Conservation (phyloP, 176 grass and related monocot genomes). For the Ensete ventricosum region DNA sequence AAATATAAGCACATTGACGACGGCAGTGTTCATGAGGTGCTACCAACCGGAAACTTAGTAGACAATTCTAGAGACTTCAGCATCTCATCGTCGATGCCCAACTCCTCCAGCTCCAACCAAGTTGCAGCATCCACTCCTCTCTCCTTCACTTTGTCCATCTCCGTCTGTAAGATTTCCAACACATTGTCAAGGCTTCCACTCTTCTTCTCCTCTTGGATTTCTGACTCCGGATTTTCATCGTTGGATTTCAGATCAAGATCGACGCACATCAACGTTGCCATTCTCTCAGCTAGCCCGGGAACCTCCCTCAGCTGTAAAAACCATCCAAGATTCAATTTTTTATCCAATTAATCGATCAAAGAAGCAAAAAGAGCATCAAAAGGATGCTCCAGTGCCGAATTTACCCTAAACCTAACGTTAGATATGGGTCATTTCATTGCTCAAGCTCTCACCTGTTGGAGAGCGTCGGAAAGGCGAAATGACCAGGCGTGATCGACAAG, state of each 20-base stretch:
- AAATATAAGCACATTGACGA: neutral
- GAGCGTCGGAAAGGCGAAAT: slow-evolving; percentile 71
- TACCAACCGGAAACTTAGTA: slow-evolving; percentile 59
- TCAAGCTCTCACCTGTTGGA: slow-evolving; percentile 47
- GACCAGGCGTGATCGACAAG: slow-evolving; percentile 92
- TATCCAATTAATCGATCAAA: neutral
- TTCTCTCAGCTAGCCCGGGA: slow-evolving; percentile 72
- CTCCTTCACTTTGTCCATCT: slow-evolving; percentile 44
- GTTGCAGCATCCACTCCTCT: slow-evolving; percentile 32
- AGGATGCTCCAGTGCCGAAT: neutral
- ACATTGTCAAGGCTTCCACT: slow-evolving; percentile 32
- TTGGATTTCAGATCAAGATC: slow-evolving; percentile 48
- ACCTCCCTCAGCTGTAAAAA: slow-evolving; percentile 67
- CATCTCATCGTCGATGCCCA: slow-evolving; percentile 94
- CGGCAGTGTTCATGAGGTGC: slow-evolving; percentile 6
- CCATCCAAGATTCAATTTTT: slow-evolving; percentile 9
- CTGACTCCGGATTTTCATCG: slow-evolving; percentile 31
- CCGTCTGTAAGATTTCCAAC: slow-evolving; percentile 52
- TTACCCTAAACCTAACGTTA: neutral
- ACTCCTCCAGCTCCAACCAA: slow-evolving; percentile 85
- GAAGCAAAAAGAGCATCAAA: neutral
- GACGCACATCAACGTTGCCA: slow-evolving; percentile 83
- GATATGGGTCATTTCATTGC: neutral
- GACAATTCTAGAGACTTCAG: slow-evolving; percentile 58
- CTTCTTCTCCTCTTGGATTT: slow-evolving; percentile 11